phyloP scores from a whole-genome alignment of 768 basidiomycete genomes.

The Panaeolus papilionaceus region DNA sequence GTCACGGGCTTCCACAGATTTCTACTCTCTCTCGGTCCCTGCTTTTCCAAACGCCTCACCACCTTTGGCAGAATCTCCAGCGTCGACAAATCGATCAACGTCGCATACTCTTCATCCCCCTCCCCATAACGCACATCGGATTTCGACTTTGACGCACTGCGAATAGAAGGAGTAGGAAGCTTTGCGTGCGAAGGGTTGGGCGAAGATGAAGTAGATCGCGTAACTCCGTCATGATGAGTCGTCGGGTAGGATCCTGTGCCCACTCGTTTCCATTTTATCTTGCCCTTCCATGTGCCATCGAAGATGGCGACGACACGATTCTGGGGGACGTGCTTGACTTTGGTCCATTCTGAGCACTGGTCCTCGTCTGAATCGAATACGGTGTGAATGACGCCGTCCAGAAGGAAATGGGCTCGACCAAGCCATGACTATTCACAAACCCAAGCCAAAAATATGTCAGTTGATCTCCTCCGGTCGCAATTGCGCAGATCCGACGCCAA shows the following conservation, averaged over 20 bases:
- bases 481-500: not conserved
- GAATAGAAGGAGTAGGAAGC: conserved; percentile 42
- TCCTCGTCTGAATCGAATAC: conserved; percentile 69
- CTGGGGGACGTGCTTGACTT: conserved; percentile 89
- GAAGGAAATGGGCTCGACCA: conserved; percentile 80
- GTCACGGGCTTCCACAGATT: conserved; percentile 91
- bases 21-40: conserved; percentile 82
- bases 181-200: conserved; percentile 53
- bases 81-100: conserved; percentile 78
- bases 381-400: conserved; percentile 91
- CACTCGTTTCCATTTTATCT: conserved; percentile 79
- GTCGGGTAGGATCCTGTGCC: conserved; percentile 49
- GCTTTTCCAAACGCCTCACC: conserved; percentile 83
- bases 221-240: conserved; percentile 30
- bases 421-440: conserved; percentile 74
- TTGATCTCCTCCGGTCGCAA: not conserved
- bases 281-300: conserved; percentile 88
- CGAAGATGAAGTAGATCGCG: conserved; percentile 51
- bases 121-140: conserved; percentile 42
- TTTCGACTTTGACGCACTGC: conserved; percentile 49
- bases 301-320: conserved; percentile 79
- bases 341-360: conserved; percentile 73
- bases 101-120: conserved; percentile 53
- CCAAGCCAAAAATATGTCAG: not conserved
- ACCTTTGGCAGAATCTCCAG: conserved; percentile 79